phyloP scores from a whole-genome alignment of 768 basidiomycete genomes.

The Galerina sulciceps region DNA sequence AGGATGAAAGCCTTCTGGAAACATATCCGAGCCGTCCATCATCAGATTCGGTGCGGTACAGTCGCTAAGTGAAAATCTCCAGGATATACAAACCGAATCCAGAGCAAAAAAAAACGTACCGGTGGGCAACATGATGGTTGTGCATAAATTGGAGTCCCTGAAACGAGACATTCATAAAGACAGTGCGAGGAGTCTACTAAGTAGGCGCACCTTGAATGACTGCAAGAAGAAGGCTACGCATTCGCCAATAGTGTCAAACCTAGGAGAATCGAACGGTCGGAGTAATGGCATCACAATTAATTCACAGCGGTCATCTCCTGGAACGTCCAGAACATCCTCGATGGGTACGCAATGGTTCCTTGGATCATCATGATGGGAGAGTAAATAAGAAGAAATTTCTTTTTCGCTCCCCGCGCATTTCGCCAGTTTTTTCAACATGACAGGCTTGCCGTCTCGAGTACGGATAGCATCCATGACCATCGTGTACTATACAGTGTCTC shows the following conservation, averaged over 20 bases:
- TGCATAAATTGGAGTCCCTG: conserved; percentile 42
- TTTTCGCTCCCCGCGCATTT: conserved; percentile 28
- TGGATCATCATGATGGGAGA: conserved; percentile 17
- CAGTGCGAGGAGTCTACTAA: conserved; percentile 13
- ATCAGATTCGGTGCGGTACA: conserved; percentile 33
- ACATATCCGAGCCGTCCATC: conserved; percentile 35
- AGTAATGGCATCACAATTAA: conserved; percentile 36
- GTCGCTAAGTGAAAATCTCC: conserved; percentile 8
- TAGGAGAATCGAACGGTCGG: conserved; percentile 23
- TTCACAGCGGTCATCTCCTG: conserved; percentile 18
- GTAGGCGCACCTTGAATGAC: conserved; percentile 32
- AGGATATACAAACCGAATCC: neutral
- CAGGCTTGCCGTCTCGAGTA: conserved; percentile 25
- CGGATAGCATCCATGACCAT: conserved; percentile 29
- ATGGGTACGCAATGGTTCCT: conserved; percentile 40
- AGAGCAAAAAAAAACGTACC: conserved; percentile 26
- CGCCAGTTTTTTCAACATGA: conserved; percentile 32
- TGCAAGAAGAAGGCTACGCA: conserved; percentile 35
- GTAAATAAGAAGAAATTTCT: conserved; percentile 29
- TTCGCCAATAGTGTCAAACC: conserved; percentile 39
- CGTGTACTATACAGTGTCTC: conserved; percentile 6
- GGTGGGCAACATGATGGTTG: conserved; percentile 34
- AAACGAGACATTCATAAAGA: too few species aligned
- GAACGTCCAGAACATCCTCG: conserved; percentile 21
- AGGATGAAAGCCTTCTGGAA: conserved; percentile 31